A percentile compares a stretch with the other conserved stretches of the same genome.
phyloP scores from a whole-genome alignment of 2,329 filamentous ascomycete genomes.

The Fusarium acutatum region DNA sequence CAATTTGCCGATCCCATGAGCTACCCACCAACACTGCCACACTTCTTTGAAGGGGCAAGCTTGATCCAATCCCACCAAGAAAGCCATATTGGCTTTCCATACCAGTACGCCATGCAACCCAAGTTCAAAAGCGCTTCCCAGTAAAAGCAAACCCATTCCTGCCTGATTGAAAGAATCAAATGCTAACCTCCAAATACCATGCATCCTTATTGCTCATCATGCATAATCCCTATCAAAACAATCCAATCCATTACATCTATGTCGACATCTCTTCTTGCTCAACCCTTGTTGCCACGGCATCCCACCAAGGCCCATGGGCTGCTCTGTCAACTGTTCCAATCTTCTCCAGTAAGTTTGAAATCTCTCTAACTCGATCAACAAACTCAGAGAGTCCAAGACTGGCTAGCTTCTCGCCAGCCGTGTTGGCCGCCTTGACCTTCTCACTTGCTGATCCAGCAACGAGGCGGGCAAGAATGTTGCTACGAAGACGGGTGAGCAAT shows the following conservation, averaged over 20 bases:
- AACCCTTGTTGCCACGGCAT: conserved; percentile 67
- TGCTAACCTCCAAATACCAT: conserved; percentile 24
- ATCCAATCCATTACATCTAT: conserved; percentile 12
- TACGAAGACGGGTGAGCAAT: conserved; percentile 71
- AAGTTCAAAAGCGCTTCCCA: conserved; percentile 26
- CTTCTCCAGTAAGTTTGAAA: conserved; percentile 73
- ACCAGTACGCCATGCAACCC: conserved; percentile 34
- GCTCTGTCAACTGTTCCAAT: conserved; percentile 74
- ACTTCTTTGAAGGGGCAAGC: conserved; percentile 1
- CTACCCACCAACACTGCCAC: conserved; percentile 5
- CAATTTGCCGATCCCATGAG: conserved; percentile 1
- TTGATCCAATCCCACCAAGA: conserved; percentile 2
- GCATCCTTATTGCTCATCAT: conserved; percentile 33
- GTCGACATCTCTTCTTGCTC: conserved; percentile 51
- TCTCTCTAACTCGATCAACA: conserved; percentile 71
- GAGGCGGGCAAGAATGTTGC: conserved; percentile 71
- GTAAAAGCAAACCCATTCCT: conserved; percentile 11
- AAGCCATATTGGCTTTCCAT: conserved; percentile 17
- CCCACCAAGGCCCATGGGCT: conserved; percentile 76
- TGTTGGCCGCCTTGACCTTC: conserved; percentile 73
- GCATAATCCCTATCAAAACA: conserved; percentile 13
- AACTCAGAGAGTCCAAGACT: conserved; percentile 78
- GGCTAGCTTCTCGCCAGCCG: conserved; percentile 74
- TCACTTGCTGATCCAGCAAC: conserved; percentile 73
- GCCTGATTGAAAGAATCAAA: conserved; percentile 9